Conservation (phyloP, 176 grass and related monocot species). For the Oryza meridionalis region DNA sequence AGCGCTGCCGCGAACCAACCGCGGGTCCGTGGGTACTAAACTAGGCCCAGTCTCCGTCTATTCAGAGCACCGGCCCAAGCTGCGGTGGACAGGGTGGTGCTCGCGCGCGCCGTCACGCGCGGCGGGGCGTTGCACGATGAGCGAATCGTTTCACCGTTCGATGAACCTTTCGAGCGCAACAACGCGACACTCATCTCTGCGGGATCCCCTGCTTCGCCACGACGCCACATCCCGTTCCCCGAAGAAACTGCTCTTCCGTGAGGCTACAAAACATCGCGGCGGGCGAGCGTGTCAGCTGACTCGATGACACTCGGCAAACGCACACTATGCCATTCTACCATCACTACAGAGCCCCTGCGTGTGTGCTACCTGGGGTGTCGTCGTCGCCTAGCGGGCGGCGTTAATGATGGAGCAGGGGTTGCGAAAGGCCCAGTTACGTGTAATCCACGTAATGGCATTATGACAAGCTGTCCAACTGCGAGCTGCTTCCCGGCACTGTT, state of each 20-base stretch:
- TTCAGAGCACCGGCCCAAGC: no score
- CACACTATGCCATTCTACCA: no score
- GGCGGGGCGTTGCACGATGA: background rate
- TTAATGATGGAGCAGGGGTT: background rate
- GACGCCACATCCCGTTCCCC: no score
- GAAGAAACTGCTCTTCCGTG: no score
- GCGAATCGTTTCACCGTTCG: background rate
- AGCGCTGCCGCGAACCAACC: no score
- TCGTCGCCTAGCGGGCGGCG: background rate
- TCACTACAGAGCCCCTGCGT: background rate
- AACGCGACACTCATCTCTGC: background rate
- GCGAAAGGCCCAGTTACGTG: background rate
- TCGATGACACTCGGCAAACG: no score
- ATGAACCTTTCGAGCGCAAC: background rate
- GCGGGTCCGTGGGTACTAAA: no score
- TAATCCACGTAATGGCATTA: constrained; percentile 33
- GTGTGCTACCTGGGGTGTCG: background rate
- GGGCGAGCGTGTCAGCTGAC: no score
- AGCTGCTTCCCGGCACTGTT: background rate
- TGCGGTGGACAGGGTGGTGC: no score
- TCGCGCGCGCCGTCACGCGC: background rate
- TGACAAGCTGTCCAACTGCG: constrained; percentile 8
- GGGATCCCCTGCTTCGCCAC: background rate
- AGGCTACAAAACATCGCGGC: no score
- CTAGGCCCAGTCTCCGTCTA: no score